Percentiles rank a stretch among this genome's conserved stretches.
Evolutionary conservation across 495 filamentous ascomycete species (phyloP).

Genomic region (Penicillium soppii): DNA sequence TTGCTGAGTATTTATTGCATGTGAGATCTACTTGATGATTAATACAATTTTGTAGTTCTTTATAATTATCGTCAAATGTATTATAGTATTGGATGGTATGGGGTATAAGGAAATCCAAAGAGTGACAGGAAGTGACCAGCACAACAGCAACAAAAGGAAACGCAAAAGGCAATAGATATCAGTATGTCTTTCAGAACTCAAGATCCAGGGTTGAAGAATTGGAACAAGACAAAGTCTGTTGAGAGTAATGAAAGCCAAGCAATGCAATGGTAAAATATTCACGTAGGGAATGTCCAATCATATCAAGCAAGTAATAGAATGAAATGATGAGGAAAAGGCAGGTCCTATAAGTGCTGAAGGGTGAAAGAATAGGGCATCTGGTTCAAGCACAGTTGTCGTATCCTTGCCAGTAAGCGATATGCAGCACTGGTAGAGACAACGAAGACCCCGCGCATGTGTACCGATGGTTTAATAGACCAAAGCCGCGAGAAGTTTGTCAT

Average conservation of each 20-base stretch:
- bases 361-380: neutral
- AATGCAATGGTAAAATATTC: neutral
- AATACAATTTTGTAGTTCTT: too few species aligned
- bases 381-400: neutral
- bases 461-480: too few species aligned
- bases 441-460: too few species aligned
- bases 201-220: slow-evolving; percentile 2
- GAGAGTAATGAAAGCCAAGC: neutral
- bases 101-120: slow-evolving; percentile 1
- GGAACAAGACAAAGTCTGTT: neutral
- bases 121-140: slow-evolving; percentile 5
- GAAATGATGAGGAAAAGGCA: too few species aligned
- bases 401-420: neutral
- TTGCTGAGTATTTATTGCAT: neutral
- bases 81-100: neutral
- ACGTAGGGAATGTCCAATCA: neutral
- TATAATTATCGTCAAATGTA: too few species aligned
- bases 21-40: neutral
- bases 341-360: too few species aligned
- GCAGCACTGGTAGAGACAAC: too few species aligned
- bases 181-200: neutral
- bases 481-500: too few species aligned
- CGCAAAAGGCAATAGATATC: neutral
- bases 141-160: neutral
- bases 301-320: neutral